These are phyloP conservation scores for Boletus reticuloceps DNA, from an alignment of 768 basidiomycete species.

Conservation along the genomic window DNA sequence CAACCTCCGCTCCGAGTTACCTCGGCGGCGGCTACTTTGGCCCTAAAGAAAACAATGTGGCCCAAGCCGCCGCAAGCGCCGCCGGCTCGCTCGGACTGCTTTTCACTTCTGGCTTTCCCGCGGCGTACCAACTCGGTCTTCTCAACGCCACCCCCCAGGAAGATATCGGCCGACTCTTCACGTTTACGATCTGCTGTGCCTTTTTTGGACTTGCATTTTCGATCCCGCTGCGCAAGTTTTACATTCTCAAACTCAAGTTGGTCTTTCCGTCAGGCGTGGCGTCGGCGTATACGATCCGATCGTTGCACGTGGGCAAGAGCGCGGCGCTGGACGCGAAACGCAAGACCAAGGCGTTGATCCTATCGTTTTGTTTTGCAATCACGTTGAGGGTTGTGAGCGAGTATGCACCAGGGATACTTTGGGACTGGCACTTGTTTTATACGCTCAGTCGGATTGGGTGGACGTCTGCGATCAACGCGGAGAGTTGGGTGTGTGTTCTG, in stretches of 20 bases:
- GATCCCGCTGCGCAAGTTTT: constrained; percentile 59
- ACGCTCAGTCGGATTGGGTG: constrained; percentile 57
- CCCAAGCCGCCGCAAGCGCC: constrained; percentile 32
- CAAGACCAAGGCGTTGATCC: constrained; percentile 51
- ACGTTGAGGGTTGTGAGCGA: constrained; percentile 51
- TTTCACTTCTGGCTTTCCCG: constrained; percentile 58
- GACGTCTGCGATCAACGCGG: constrained; percentile 55
- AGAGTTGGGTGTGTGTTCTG: constrained; percentile 47
- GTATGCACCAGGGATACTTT: constrained; percentile 59
- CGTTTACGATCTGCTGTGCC: constrained; percentile 50
- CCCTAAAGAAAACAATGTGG: constrained; percentile 54
- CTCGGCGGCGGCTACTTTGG: constrained; percentile 55
- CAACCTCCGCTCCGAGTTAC: constrained; percentile 44
- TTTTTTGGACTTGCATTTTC: constrained; percentile 69
- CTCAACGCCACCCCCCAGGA: constrained; percentile 43
- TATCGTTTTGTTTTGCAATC: constrained; percentile 47
- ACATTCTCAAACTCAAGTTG: constrained; percentile 60
- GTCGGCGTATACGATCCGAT: constrained; percentile 63
- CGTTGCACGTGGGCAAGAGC: constrained; percentile 49
- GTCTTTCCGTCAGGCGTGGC: constrained; percentile 67
- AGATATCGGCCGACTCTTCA: constrained; percentile 56
- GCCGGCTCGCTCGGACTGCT: constrained; percentile 59
- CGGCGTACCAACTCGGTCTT: constrained; percentile 55
- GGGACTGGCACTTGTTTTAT: constrained; percentile 67
- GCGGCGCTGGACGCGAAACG: constrained; percentile 52